Conservation (phyloP, 2,329 filamentous ascomycete species). For the Aschersonia sp. region DNA sequence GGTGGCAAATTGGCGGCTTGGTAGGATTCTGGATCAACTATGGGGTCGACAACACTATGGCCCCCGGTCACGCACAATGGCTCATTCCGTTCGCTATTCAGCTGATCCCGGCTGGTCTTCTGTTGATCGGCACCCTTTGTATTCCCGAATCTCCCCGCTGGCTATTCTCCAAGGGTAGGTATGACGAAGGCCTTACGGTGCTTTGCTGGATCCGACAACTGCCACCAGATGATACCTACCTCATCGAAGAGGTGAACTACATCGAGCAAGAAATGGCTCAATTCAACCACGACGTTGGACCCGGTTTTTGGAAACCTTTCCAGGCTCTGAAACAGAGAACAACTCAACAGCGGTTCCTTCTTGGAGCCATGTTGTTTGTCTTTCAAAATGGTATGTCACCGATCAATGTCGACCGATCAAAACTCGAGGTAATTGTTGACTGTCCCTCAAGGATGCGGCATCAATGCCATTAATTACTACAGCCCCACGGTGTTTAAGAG, state of each 20-base stretch:
- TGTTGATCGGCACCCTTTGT: constrained; percentile 44
- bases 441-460: constrained; percentile 10
- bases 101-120: constrained; percentile 49
- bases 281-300: constrained; percentile 46
- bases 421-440: constrained; percentile 1
- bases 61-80: constrained; percentile 40
- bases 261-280: constrained; percentile 58
- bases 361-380: constrained; percentile 61
- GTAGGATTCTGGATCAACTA: constrained; percentile 29
- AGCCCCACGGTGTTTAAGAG: constrained; percentile 15
- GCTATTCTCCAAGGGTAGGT: constrained; percentile 48
- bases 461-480: constrained; percentile 18
- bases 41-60: constrained; percentile 38
- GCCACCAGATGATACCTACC: constrained; percentile 42
- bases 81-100: constrained; percentile 52
- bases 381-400: constrained; percentile 52
- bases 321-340: constrained; percentile 36
- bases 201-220: constrained; percentile 54
- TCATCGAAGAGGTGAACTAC: constrained; percentile 57
- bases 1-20: constrained; percentile 8
- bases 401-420: not conserved
- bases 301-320: constrained; percentile 66
- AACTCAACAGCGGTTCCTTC: constrained; percentile 57
- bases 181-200: constrained; percentile 41
- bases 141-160: constrained; percentile 55